phyloP scores from a whole-genome alignment of 495 filamentous ascomycete genomes.

The Neurospora sp. region DNA sequence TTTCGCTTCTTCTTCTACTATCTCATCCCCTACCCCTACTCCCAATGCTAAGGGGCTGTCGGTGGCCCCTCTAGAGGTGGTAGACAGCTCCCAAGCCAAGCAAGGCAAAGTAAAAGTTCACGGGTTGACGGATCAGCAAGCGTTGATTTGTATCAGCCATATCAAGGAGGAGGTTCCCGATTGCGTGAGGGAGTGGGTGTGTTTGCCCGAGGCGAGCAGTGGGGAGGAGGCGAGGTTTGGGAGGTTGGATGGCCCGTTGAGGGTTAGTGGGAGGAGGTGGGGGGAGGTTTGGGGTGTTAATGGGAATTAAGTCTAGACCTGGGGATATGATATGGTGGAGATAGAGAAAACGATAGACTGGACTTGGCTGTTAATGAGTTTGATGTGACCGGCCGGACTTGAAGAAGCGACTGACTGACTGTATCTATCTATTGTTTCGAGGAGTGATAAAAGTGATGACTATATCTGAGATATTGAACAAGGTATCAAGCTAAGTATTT shows the following conservation, averaged over 20 bases:
- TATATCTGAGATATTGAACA: too few species aligned
- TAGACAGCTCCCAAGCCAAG: constrained; percentile 31
- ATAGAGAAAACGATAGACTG: not conserved
- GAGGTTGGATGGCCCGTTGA: constrained; percentile 43
- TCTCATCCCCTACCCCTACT: not conserved
- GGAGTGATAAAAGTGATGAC: too few species aligned
- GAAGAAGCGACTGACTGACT: too few species aligned
- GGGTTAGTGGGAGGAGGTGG: constrained; percentile 44
- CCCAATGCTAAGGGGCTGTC: not conserved
- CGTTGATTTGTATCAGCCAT: constrained; percentile 80
- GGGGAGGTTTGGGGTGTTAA: constrained; percentile 47
- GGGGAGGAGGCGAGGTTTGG: constrained; percentile 48
- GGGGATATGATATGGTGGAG: not conserved
- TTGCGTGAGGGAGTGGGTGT: constrained; percentile 68
- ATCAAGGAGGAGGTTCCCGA: constrained; percentile 82
- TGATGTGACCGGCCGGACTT: too few species aligned
- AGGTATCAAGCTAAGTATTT: too few species aligned
- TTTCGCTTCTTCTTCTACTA: constrained; percentile 8
- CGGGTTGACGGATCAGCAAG: constrained; percentile 58
- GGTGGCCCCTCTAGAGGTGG: constrained; percentile 16
- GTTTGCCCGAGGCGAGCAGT: constrained; percentile 56
- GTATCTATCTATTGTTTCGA: too few species aligned
- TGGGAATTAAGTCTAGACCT: not conserved
- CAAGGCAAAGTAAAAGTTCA: constrained; percentile 30
- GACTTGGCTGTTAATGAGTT: too few species aligned